Conservation (phyloP, 2,329 filamentous ascomycete species). For the Pseudocercospora fijiensis region DNA sequence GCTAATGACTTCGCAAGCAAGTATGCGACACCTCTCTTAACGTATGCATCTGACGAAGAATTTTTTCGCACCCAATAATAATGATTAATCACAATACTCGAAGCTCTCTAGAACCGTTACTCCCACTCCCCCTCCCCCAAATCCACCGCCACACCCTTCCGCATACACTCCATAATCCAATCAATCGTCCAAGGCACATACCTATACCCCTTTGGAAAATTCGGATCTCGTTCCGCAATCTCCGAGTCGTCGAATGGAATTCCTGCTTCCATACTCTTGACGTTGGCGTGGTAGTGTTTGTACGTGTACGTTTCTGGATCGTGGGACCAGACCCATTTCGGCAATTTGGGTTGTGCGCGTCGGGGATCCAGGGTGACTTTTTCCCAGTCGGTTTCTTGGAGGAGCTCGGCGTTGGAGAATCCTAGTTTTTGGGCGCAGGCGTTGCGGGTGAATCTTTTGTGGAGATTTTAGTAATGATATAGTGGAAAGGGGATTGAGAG, state of each 20-base stretch:
- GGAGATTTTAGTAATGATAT: not conserved
- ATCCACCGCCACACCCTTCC: conserved; percentile 19
- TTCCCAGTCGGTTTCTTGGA: conserved; percentile 51
- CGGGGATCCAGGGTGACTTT: conserved; percentile 49
- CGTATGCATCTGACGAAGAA: not conserved
- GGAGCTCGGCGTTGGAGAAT: conserved; percentile 49
- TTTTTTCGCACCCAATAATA: too few species aligned
- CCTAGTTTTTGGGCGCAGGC: conserved; percentile 52
- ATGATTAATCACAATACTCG: too few species aligned
- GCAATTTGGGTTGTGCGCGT: conserved; percentile 46
- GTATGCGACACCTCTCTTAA: not conserved
- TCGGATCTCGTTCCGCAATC: conserved; percentile 15
- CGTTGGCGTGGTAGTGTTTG: conserved; percentile 25
- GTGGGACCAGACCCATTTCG: conserved; percentile 43
- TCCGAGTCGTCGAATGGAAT: conserved; percentile 22
- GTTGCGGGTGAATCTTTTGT: conserved; percentile 51
- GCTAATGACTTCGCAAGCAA: too few species aligned
- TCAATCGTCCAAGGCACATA: conserved; percentile 27
- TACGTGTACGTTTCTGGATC: conserved; percentile 29
- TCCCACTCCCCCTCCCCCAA: conserved; percentile 20
- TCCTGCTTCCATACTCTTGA: conserved; percentile 18
- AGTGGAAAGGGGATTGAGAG: too few species aligned
- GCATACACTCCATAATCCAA: conserved; percentile 23
- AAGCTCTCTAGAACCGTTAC: too few species aligned
- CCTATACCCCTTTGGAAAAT: conserved; percentile 24